Evolutionary conservation across 2,329 filamentous ascomycete species (phyloP).

Genomic region (Arthrobotrys pseudoclavata): DNA sequence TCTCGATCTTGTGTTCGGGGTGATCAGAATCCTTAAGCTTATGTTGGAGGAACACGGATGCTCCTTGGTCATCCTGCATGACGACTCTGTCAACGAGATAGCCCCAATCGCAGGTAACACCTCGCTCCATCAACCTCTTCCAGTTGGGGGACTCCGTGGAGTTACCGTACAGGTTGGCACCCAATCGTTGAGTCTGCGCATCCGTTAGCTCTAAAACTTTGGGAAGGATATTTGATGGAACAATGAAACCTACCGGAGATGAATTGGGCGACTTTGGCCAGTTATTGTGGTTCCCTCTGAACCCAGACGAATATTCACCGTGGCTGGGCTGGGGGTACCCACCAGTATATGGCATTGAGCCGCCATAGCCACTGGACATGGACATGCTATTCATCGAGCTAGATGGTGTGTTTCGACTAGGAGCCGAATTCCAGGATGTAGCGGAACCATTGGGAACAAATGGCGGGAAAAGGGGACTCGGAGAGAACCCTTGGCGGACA

Average conservation of each 20-base stretch:
- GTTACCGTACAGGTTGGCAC: slow-evolving; percentile 48
- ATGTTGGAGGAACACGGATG: slow-evolving; percentile 98
- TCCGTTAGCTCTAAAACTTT: not conserved
- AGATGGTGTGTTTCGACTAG: slow-evolving; percentile 33
- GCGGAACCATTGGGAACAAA: slow-evolving; percentile 41
- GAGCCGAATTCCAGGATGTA: slow-evolving; percentile 47
- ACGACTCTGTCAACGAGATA: slow-evolving; percentile 99
- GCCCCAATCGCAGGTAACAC: slow-evolving; percentile 86
- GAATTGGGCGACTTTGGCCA: slow-evolving; percentile 34
- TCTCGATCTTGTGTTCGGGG: slow-evolving; percentile 94
- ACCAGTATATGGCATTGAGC: slow-evolving; percentile 31
- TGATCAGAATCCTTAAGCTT: slow-evolving; percentile 94
- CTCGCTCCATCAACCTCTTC: slow-evolving; percentile 58
- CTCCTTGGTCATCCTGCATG: slow-evolving; percentile 98
- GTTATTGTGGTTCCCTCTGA: slow-evolving; percentile 21
- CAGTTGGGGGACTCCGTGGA: slow-evolving; percentile 55
- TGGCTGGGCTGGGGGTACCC: slow-evolving; percentile 30
- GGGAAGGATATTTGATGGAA: not conserved
- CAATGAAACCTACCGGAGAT: slow-evolving; percentile 33
- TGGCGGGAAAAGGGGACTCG: slow-evolving; percentile 48
- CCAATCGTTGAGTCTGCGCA: slow-evolving; percentile 30
- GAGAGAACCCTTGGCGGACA: slow-evolving; percentile 42
- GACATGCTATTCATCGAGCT: slow-evolving; percentile 30
- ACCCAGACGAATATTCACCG: slow-evolving; percentile 44
- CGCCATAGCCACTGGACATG: slow-evolving; percentile 18